Evolutionary conservation across 805 yeast genomes (phyloP).

Genomic region (Ogataea naganishii): DNA sequence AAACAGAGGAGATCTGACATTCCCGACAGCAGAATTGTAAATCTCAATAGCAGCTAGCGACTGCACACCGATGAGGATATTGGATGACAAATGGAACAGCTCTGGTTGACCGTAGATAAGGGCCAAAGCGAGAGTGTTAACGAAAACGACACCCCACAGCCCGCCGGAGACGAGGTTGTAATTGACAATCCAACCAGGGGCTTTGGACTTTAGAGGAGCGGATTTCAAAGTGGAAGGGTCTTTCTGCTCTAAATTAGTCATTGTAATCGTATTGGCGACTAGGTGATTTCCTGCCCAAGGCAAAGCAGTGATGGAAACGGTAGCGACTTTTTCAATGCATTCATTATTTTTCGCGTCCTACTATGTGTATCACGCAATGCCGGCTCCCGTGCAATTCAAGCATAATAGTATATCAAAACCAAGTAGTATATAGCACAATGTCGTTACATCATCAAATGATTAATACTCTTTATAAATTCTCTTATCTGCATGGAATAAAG

Average conservation of each 20-base stretch:
- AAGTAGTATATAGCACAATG: constrained; percentile 1
- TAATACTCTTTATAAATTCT: background rate
- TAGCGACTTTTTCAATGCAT: no score
- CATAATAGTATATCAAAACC: background rate
- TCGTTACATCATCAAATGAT: constrained; percentile 1
- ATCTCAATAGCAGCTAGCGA: constrained; percentile 75
- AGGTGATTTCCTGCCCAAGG: no score
- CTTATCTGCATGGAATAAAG: no score
- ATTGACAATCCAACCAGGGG: constrained; percentile 21
- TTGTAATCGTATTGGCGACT: no score
- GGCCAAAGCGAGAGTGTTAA: constrained; percentile 16
- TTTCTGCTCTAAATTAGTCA: no score
- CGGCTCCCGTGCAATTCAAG: background rate
- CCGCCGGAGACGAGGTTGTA: constrained; percentile 25
- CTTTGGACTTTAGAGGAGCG: no score
- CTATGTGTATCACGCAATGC: no score
- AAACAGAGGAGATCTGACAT: constrained; percentile 75
- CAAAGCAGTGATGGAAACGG: no score
- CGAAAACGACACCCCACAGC: constrained; percentile 22
- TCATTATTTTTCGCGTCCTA: no score
- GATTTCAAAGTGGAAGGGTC: no score
- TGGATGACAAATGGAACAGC: constrained; percentile 50
- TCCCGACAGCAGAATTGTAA: constrained; percentile 66
- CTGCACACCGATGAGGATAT: constrained; percentile 60
- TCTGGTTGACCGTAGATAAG: constrained; percentile 49